A percentile compares a stretch with the other conserved stretches of the same genome.
Evolutionary conservation across 2,329 filamentous ascomycete species (phyloP).

Genomic region (Cryphonectria naterciae): DNA sequence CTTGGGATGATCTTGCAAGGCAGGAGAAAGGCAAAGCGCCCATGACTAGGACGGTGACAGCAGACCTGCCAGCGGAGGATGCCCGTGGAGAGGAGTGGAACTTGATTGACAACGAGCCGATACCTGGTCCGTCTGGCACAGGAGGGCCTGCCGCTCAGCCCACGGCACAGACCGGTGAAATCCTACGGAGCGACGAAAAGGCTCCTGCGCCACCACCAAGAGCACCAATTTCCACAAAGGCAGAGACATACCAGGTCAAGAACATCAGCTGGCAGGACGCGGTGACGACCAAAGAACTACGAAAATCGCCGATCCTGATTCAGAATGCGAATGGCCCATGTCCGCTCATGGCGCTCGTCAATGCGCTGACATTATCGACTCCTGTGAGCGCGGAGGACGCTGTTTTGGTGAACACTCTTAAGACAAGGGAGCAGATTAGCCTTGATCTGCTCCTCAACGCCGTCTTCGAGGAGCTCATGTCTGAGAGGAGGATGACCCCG

Average conservation of each 20-base stretch:
- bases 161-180: constrained; percentile 38
- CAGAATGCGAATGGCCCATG: constrained; percentile 96
- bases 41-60: constrained; percentile 31
- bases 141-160: constrained; percentile 46
- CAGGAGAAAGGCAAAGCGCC: constrained; percentile 48
- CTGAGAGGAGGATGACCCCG: constrained; percentile 65
- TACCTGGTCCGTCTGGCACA: constrained; percentile 39
- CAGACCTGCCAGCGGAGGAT: constrained; percentile 15
- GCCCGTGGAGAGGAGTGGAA: constrained; percentile 51
- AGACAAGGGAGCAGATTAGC: constrained; percentile 84
- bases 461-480: constrained; percentile 92
- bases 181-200: constrained; percentile 27
- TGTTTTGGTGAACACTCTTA: constrained; percentile 75
- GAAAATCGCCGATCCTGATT: constrained; percentile 83
- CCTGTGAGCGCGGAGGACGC: constrained; percentile 65
- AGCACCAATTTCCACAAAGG: constrained; percentile 49
- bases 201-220: constrained; percentile 43
- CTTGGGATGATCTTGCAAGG: constrained; percentile 54
- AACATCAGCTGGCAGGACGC: constrained; percentile 84
- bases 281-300: constrained; percentile 60
- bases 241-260: constrained; percentile 91
- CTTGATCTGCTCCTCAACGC: constrained; percentile 84
- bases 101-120: constrained; percentile 50
- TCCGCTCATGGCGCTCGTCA: constrained; percentile 88
- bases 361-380: constrained; percentile 85